Conservation (phyloP, 169 alveolate species). For the Cryptosporidium ubiquitum region DNA sequence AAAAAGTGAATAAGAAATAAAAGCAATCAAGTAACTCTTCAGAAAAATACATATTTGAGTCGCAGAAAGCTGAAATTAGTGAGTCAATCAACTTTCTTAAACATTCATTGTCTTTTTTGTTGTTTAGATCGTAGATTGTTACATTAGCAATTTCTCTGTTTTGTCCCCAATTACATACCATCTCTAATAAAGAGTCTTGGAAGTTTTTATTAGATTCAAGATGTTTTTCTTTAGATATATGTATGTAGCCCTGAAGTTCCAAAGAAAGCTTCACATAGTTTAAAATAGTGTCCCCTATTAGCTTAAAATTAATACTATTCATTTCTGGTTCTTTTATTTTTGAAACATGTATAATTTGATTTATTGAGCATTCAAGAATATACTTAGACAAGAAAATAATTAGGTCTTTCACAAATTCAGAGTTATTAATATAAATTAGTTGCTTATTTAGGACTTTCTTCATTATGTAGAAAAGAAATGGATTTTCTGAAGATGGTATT, state of each 20-base stretch:
- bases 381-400: slow-evolving; percentile 3
- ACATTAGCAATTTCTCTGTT: neutral
- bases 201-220: neutral
- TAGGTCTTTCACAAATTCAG: neutral
- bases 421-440: neutral
- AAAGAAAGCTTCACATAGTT: neutral
- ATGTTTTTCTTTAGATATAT: neutral
- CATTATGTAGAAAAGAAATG: neutral
- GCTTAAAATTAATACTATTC: neutral
- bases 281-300: neutral
- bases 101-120: slow-evolving; percentile 6
- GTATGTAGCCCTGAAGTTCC: neutral
- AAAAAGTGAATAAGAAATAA: slow-evolving; percentile 1
- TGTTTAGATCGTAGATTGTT: slow-evolving; percentile 3
- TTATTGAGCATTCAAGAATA: slow-evolving; percentile 27
- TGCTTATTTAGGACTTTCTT: neutral
- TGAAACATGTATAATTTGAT: slow-evolving; percentile 2
- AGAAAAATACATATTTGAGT: neutral
- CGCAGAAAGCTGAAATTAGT: slow-evolving; percentile 41
- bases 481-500: neutral
- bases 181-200: neutral
- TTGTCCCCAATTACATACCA: neutral
- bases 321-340: neutral
- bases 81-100: slow-evolving; percentile 3
- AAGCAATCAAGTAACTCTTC: slow-evolving; percentile 1